These are phyloP conservation scores for Penicillium mononematosum DNA, from an alignment of 495 filamentous ascomycete species.

Conservation along the genomic window DNA sequence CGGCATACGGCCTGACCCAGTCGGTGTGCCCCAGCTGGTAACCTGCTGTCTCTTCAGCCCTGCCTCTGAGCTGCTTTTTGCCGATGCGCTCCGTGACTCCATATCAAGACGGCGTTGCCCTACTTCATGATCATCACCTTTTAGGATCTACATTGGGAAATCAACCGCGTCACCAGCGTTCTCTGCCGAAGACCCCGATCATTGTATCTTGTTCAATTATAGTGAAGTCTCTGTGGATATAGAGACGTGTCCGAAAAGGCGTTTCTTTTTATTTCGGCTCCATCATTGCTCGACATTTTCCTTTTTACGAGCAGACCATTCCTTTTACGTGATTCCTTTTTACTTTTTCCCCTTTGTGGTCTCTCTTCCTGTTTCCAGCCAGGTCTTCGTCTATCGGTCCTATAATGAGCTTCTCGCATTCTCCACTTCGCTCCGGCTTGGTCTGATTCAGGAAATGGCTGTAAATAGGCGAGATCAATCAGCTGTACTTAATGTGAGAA, in stretches of 20 bases:
- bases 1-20: conserved; percentile 22
- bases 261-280: conserved; percentile 23
- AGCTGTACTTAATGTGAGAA: conserved; percentile 40
- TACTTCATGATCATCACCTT: not conserved
- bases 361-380: conserved; percentile 7
- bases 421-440: conserved; percentile 10
- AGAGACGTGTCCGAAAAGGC: conserved; percentile 22
- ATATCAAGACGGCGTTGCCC: not conserved
- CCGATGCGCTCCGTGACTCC: not conserved
- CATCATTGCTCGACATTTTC: conserved; percentile 12
- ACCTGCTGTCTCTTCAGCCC: conserved; percentile 6
- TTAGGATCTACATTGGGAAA: not conserved
- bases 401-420: conserved; percentile 1
- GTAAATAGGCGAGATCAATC: conserved; percentile 23
- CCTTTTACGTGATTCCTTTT: conserved; percentile 16
- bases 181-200: not conserved
- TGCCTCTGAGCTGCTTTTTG: conserved; percentile 5
- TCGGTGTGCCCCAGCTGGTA: conserved; percentile 24
- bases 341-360: conserved; percentile 6
- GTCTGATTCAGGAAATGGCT: conserved; percentile 15
- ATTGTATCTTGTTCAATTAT: conserved; percentile 7
- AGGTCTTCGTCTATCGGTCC: conserved; percentile 6
- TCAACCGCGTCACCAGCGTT: not conserved
- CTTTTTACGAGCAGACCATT: conserved; percentile 16
- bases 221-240: conserved; percentile 3